Base-by-base conservation (phyloP, 352 stramenopile species). In the Pythium myriotylum region DNA sequence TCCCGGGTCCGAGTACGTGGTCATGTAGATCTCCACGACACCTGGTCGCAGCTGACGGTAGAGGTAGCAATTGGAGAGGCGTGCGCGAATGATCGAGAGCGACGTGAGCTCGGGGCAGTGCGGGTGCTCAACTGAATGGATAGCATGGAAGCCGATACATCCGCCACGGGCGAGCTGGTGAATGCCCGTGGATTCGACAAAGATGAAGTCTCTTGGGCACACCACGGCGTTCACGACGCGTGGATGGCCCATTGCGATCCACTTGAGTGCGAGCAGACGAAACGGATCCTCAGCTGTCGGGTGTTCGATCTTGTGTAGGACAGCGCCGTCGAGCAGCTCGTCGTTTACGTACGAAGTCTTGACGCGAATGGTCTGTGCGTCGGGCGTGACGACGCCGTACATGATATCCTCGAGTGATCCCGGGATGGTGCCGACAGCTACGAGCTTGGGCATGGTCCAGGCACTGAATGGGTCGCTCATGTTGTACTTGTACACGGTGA, bases 331-430 rank as follows among this genome's bases (percentile, higher is more conserved):
- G 17, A 35, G 17, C 14, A 65, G 53, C 20, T 54, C 54, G 47
- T 70, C 63, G 2, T 67, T 52, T 8, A 76, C 52, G 29, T 53
- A 35, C 2, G 47, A 51, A 9, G 59, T 54, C 24, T 76, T 76
- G 29, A 79, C 73, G 37, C 74, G 73, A 35, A 84, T 55, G 1
- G 60, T n/a, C 52, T 40, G 4, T 67, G 55, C 24, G 53, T 77
- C 13, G 62, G 54, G 46, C 43, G 73, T 72, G 42, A 78, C 58
- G 2, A 64, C 73, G 24, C 77, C 77, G 52, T 80, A 84, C 70
- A 86, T 80, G 48, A 83, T 69, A 56, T 89, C 77, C 58, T 84
- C 75, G 4, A 89, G 69, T 22, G 66, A 77, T 2, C 77, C 77
- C 37, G 59, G 33, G 48, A 89, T 72, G 43, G 71, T 69, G 39